phyloP scores from a whole-genome alignment of 116 monocot genomes.

The Thalassia testudinum region DNA sequence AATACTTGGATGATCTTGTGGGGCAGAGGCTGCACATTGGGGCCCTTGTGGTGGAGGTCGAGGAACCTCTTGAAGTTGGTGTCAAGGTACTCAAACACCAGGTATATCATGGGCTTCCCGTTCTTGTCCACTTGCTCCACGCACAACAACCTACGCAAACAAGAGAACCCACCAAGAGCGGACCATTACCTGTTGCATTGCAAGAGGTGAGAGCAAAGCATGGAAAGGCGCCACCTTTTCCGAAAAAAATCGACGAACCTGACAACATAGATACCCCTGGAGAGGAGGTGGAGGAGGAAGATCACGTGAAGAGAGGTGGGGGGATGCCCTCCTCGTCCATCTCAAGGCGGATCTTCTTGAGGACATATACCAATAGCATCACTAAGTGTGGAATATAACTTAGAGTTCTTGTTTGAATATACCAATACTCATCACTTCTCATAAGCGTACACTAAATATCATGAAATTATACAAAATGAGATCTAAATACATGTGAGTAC shows the following conservation, averaged over 20 bases:
- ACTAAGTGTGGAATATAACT: too few relatives aligned
- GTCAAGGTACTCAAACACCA: conserved; percentile 66
- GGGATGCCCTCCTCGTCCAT: conserved; percentile 96
- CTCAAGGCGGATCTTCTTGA: conserved; percentile 93
- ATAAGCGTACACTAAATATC: too few relatives aligned
- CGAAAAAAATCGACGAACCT: neutral
- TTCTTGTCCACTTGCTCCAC: conserved; percentile 67
- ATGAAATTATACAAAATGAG: too few relatives aligned
- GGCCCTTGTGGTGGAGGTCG: conserved; percentile 41
- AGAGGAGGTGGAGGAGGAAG: conserved; percentile 84
- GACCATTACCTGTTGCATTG: too few relatives aligned
- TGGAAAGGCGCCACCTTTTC: too few relatives aligned
- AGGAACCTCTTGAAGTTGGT: conserved; percentile 74
- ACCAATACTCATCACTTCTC: too few relatives aligned
- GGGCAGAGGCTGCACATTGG: conserved; percentile 38
- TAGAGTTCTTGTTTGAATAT: too few relatives aligned
- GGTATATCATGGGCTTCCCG: conserved; percentile 40
- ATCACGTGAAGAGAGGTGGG: conserved; percentile 92
- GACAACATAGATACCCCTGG: conserved; percentile 77
- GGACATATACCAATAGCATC: too few relatives aligned
- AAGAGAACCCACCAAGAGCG: too few relatives aligned
- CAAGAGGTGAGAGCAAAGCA: too few relatives aligned
- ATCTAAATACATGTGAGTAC: too few relatives aligned
- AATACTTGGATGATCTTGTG: conserved; percentile 31
- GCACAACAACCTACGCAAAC: conserved; percentile 32